Evolutionary conservation across 257 asterid genomes (phyloP), one percentile per base, ranked within the genome.

Genomic region (Capsicum chinense): DNA sequence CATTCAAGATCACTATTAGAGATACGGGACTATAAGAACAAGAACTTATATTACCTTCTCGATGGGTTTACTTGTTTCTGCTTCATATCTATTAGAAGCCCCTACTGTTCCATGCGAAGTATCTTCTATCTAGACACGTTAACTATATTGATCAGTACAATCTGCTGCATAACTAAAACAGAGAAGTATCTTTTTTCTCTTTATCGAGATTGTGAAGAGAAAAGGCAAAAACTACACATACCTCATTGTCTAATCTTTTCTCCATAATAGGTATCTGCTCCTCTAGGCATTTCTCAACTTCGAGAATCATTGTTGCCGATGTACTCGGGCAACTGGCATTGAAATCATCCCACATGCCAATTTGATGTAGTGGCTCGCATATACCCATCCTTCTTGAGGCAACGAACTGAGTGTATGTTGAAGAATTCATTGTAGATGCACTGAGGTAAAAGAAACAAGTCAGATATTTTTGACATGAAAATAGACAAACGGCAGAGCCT

Each of bases 381-480:
- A 94, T 80, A 67, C 95, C 98, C 98, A 95, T 92, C 84, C 97
- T 88, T 69, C 97, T 86, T 7, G 96, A 83, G 47, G 98, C 96
- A 54, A 92, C 91, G 81, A 93, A 94, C 37, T 90, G 95, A 1
- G 97, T 90, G 13, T 95, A 88, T 39, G 94, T 70, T 26, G 81
- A 76, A n/a, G 98, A 92, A 86, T 93, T 91, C 98, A 95, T 95
- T 86, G 62, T 86, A 74, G 19, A 39, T 83, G 6, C 5, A 60
- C 93, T 88, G 90, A 79, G 19, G 4, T 64, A 56, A 68, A 83
- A 35, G 56, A 89, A 67, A 58, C 42, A 62, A 57, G 60, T 86
- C 44, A 84, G 86, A 62, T 57, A 76, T 76, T 9, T 17, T 8
- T 76, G 63, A 76, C 81, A 76, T 52, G 63, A 76, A 52, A 52